Conservation (phyloP, 192 early-diverging fungal species). For the Mortierella alpina region DNA sequence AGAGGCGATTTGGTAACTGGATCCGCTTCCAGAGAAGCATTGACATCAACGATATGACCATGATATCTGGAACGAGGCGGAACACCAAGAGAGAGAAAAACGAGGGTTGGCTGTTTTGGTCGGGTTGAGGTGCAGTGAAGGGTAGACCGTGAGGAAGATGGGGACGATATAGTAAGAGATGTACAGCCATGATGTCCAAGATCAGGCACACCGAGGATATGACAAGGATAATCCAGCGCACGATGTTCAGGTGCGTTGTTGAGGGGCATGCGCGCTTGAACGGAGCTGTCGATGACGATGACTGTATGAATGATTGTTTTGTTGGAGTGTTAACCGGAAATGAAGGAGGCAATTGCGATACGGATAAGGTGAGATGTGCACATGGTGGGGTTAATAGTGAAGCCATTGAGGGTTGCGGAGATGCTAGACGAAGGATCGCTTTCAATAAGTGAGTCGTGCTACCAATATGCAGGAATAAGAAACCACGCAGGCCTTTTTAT, state of each 20-base stretch:
- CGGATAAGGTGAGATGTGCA: too few species aligned
- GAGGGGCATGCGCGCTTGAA: neutral
- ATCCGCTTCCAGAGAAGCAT: constrained; percentile 11
- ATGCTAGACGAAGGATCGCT: too few species aligned
- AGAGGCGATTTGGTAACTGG: neutral
- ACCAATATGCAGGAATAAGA: too few species aligned
- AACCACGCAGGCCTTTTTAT: too few species aligned
- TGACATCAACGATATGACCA: neutral
- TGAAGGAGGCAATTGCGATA: too few species aligned
- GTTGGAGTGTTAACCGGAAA: too few species aligned
- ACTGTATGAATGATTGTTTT: too few species aligned
- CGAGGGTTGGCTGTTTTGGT: too few species aligned
- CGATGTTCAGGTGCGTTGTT: neutral
- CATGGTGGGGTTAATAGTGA: too few species aligned
- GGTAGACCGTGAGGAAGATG: neutral
- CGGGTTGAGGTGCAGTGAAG: neutral
- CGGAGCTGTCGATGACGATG: neutral
- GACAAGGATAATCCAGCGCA: constrained; percentile 2
- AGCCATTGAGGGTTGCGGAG: too few species aligned
- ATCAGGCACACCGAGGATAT: neutral
- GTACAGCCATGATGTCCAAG: constrained; percentile 7
- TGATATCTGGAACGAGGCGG: constrained; percentile 4
- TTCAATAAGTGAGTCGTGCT: too few species aligned
- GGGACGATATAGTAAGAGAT: neutral
- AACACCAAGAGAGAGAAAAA: neutral